Conservation (phyloP, 805 yeast genomes). For the Starmerella riodocensis region DNA sequence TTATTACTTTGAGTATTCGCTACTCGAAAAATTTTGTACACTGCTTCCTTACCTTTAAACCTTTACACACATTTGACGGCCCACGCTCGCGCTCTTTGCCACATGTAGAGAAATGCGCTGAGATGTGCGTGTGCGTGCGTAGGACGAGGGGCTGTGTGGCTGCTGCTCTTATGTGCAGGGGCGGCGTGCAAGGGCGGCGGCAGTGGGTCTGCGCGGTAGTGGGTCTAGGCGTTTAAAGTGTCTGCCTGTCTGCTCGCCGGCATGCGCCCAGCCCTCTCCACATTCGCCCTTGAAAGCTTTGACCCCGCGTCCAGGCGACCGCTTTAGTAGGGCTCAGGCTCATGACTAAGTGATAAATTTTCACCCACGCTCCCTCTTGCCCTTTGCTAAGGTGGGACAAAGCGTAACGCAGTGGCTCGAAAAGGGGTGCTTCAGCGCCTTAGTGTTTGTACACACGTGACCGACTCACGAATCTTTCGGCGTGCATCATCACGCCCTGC, state of each 20-base stretch:
- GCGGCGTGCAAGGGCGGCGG: neutral
- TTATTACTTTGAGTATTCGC: too few relatives aligned
- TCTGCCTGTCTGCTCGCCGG: neutral
- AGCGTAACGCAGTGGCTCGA: neutral
- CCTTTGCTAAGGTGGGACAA: neutral
- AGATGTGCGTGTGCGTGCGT: neutral
- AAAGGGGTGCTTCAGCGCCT: neutral
- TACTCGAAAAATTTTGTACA: too few relatives aligned
- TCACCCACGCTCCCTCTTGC: neutral
- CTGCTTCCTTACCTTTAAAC: too few relatives aligned
- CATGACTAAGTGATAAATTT: neutral
- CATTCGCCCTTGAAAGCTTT: neutral
- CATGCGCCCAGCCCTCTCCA: neutral
- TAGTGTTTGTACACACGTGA: slow-evolving; percentile 1
- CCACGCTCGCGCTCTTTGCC: too few relatives aligned
- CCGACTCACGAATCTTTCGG: slow-evolving; percentile 1
- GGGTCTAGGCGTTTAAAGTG: neutral
- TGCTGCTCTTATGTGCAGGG: neutral
- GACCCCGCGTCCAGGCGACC: neutral
- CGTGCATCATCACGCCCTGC: neutral
- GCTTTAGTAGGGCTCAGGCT: slow-evolving; percentile 3
- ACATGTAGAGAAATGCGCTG: too few relatives aligned
- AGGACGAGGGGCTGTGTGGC: neutral
- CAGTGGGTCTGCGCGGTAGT: neutral
- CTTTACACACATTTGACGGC: too few relatives aligned